Evolutionary conservation across 257 asterid species (phyloP).

Genomic region (Verbascum thapsus): DNA sequence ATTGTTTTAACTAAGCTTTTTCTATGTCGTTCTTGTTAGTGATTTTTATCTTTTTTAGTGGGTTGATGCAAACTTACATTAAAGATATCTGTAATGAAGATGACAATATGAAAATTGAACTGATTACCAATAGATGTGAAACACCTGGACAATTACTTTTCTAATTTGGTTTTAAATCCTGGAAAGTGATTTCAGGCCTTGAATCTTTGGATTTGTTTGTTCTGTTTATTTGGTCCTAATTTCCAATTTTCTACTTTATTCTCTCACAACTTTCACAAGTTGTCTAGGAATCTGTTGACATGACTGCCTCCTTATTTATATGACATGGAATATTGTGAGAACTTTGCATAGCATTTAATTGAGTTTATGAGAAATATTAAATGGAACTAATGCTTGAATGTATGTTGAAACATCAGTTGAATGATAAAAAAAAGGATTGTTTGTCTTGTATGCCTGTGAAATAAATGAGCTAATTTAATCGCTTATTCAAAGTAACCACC

Average conservation of each 20-base stretch:
- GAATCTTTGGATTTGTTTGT: slow-evolving; percentile 2
- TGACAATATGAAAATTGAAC: not conserved
- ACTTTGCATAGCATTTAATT: slow-evolving; percentile 17
- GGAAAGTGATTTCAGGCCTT: slow-evolving; percentile 4
- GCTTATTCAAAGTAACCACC: not conserved
- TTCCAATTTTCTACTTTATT: not conserved
- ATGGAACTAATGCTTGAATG: not conserved
- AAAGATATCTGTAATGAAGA: not conserved
- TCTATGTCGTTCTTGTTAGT: not conserved
- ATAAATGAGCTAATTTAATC: not conserved
- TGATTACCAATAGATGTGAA: not conserved
- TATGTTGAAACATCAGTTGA: not conserved
- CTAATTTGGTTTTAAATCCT: not conserved
- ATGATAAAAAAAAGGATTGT: slow-evolving; percentile 2
- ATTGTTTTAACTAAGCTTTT: not conserved
- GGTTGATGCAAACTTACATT: not conserved
- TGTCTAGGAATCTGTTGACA: slow-evolving; percentile 8
- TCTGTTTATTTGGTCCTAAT: slow-evolving; percentile 6
- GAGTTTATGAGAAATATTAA: not conserved
- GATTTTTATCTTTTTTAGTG: not conserved
- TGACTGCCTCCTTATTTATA: not conserved
- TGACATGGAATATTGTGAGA: not conserved
- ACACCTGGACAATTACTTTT: slow-evolving; percentile 3
- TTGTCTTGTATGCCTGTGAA: not conserved
- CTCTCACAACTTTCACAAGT: not conserved